Conservation (phyloP, 441 rosid genomes). For the Flueggea neowawraea region DNA sequence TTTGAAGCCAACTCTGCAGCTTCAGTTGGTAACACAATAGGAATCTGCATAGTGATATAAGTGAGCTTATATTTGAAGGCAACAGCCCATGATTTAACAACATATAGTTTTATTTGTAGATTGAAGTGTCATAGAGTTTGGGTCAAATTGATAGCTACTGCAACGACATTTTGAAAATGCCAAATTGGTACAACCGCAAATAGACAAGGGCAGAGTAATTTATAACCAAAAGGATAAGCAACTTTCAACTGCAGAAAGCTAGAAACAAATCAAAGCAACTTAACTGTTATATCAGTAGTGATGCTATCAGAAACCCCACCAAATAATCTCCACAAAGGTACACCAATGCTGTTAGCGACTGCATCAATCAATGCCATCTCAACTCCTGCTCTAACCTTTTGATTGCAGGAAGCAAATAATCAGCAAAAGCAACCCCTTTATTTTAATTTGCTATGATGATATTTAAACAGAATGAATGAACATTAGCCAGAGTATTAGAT, state of each 20-base stretch:
- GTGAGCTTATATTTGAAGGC: not conserved
- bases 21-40: conserved; percentile 76
- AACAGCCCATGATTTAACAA: no score
- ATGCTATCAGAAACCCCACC: conserved; percentile 72
- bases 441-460: no score
- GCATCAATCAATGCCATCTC: conserved; percentile 98
- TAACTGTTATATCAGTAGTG: conserved; percentile 86
- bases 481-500: no score
- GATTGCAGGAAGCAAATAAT: conserved; percentile 17
- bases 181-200: not conserved
- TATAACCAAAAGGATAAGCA: conserved; percentile 2
- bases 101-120: no score
- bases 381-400: conserved; percentile 83
- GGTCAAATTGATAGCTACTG: not conserved
- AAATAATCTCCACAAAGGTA: conserved; percentile 79
- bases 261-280: conserved; percentile 23
- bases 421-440: not conserved
- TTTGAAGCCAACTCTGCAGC: conserved; percentile 75
- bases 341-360: conserved; percentile 60
- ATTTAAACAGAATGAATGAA: no score
- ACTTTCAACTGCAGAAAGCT: conserved; percentile 1
- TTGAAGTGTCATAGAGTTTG: no score
- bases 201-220: not conserved
- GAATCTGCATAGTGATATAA: conserved; percentile 53
- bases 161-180: not conserved